Base-by-base conservation (phyloP, 2,329 filamentous ascomycete genomes). In the Hymenoscyphus albidus region DNA sequence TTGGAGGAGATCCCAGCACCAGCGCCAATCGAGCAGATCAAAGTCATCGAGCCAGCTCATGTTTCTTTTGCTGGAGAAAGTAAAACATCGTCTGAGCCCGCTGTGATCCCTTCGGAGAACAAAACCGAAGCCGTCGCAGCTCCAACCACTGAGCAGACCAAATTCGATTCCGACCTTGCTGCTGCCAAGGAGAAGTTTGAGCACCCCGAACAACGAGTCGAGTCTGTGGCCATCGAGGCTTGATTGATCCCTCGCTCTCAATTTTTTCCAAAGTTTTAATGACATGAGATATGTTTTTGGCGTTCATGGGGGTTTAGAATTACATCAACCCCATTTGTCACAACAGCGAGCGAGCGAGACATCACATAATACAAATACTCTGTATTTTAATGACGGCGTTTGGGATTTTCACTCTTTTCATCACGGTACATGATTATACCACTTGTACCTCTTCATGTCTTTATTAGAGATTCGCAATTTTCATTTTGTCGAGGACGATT, bases 151-250 rank as follows among this genome's bases (percentile, higher is more conserved):
- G 35, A 59, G 57, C 35, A n/a, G 27, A 31, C 58, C 18, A 13
- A 38, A 39, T 27, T 59, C n/a, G 38, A 44, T 27, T n/a, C 40
- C 31, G 59, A 61, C 14, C 27, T 61, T 7, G 31, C 59, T 39
- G 59, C 59, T 31, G 59, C 42, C 42, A 51, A 54, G 31, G 59
- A 61, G 13, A 61, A 61, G 18, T 54, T 61, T 13, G 40, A 54
- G 7, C 40, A 35, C 27, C 42, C 40, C 9, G 59, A 61, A 54
- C 27, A 61, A 54, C 42, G 39, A 22, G 22, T 51, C 7, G 59
- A 61, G n/a, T 22, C 40, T 1, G 51, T 61, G 27, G 12, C 42
- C 27, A 27, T 61, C 27, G 35, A 59, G 22, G 35, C 58, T 27
- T 59, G 13, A 44, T 5, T 48, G 16, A 22, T n/a, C n/a, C 7